A percentile compares a stretch with the other conserved stretches of the same genome.
These are phyloP conservation scores for Petunia secreta DNA, from an alignment of 257 asterid genomes.

Conservation along the genomic window DNA sequence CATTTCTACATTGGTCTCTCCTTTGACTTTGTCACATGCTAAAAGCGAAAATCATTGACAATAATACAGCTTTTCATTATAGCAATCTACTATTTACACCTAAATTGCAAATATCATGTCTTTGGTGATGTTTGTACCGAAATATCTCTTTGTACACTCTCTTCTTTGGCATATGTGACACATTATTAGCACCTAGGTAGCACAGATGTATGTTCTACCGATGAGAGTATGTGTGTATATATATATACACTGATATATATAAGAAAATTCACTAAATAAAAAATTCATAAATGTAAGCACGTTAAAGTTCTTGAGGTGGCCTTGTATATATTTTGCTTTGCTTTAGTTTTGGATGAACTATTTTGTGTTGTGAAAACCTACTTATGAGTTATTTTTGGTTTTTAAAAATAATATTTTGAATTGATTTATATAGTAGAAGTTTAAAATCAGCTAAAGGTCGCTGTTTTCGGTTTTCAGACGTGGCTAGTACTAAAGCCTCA, in stretches of 20 bases:
- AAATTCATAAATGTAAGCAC: too few relatives aligned
- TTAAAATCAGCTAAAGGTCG: too few relatives aligned
- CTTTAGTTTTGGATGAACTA: too few relatives aligned
- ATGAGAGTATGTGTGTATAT: neutral
- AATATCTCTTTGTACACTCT: neutral
- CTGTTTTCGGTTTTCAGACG: neutral
- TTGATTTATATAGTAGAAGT: too few relatives aligned
- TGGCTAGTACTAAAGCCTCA: neutral
- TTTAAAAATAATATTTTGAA: too few relatives aligned
- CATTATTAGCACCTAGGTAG: slow-evolving; percentile 4
- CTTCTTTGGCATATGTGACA: slow-evolving; percentile 5
- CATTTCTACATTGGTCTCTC: neutral
- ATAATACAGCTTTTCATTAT: slow-evolving; percentile 20
- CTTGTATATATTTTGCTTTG: too few relatives aligned
- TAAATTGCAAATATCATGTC: neutral
- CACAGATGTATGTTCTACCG: too few relatives aligned
- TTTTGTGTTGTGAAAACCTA: too few relatives aligned
- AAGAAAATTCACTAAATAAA: too few relatives aligned
- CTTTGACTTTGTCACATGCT: slow-evolving; percentile 22
- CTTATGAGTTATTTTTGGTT: neutral
- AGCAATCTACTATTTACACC: slow-evolving; percentile 5
- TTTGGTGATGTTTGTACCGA: neutral
- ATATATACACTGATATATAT: neutral
- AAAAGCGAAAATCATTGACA: slow-evolving; percentile 22
- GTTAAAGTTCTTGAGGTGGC: too few relatives aligned